phyloP scores from a whole-genome alignment of 805 yeast species.

The Spathaspora gorwiae region DNA sequence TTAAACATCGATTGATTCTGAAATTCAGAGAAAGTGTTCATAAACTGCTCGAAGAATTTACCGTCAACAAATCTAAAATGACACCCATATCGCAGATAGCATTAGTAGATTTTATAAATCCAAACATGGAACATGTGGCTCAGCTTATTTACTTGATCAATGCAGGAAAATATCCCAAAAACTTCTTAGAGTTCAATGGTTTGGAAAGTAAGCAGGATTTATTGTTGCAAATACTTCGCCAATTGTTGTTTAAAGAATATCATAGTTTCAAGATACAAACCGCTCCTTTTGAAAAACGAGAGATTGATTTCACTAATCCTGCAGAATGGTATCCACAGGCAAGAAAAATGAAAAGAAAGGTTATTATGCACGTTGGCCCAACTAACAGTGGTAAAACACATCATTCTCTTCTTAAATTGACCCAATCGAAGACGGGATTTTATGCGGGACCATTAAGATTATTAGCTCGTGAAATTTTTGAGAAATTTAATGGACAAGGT shows the following conservation, averaged over 20 bases:
- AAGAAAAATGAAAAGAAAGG: constrained; percentile 67
- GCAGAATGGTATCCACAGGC: constrained; percentile 80
- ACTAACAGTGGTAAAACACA: constrained; percentile 96
- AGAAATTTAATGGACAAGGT: constrained; percentile 64
- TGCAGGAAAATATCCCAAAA: constrained; percentile 15
- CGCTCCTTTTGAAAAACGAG: constrained; percentile 7
- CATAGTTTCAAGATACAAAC: constrained; percentile 9
- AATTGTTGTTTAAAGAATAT: constrained; percentile 21
- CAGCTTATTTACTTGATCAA: constrained; percentile 17
- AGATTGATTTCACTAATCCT: constrained; percentile 31
- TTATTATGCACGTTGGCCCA: constrained; percentile 95
- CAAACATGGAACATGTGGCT: constrained; percentile 17
- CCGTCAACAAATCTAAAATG: constrained; percentile 1
- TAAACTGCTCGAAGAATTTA: background rate
- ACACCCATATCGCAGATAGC: background rate
- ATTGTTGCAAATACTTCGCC: constrained; percentile 16
- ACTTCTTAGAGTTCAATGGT: constrained; percentile 13
- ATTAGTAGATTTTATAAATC: constrained; percentile 22
- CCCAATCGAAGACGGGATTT: constrained; percentile 66
- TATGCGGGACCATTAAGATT: constrained; percentile 93
- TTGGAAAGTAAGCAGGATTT: constrained; percentile 16
- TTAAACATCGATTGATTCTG: background rate
- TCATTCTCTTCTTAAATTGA: constrained; percentile 67
- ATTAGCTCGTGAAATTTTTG: constrained; percentile 87
- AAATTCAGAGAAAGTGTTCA: constrained; percentile 2